Base-by-base conservation (phyloP, 768 basidiomycete genomes). In the Boletellus ananas region DNA sequence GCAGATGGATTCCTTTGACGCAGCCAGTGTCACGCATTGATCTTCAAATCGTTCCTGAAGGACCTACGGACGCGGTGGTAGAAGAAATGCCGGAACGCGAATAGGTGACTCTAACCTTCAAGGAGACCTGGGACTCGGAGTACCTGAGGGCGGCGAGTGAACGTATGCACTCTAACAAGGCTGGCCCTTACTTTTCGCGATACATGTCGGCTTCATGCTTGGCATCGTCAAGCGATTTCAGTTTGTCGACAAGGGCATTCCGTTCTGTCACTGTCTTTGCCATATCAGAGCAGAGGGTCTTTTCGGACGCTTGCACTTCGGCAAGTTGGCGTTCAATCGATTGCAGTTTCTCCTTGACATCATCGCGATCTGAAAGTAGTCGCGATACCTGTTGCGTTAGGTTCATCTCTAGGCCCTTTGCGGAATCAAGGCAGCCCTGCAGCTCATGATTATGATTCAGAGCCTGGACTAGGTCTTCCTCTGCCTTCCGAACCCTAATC, bases 21-120 rank as follows among this genome's bases (percentile, higher is more conserved):
- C 63, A 21, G 74, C 72, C 41, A 83, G 63, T 2, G 79, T 78
- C 6, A 78, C 66, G 1, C 73, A 62, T 54, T 84, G 82, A 14
- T 80, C 75, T 12, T 85, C 83, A 45, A 78, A 79, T 21, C 81
- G 75, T 47, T 85, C 81, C 58, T 84, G 78, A 14, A 83, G 67
- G 34, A 73, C 63, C 75, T 80, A 51, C 17, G 39, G 33, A 27
- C 2, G n/a, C 21, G 12, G 3, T 52, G 36, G 27, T 9, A 49
- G 49, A 27, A 17, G 42, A 45, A 17, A 23, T n/a, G 1, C 29
- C 10, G 17, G 6, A 13, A 17, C 8, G 42, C 18, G 17, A n/a
- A 36, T 12, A 38, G 10, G 16, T 16, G 17, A 47, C 7, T 11
- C 58, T 23, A 51, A 58, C 66, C 58, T 68, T 68, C 31, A 59